Evolutionary conservation across 179 eudicot species (phyloP).

Genomic region (Nepenthes alata): DNA sequence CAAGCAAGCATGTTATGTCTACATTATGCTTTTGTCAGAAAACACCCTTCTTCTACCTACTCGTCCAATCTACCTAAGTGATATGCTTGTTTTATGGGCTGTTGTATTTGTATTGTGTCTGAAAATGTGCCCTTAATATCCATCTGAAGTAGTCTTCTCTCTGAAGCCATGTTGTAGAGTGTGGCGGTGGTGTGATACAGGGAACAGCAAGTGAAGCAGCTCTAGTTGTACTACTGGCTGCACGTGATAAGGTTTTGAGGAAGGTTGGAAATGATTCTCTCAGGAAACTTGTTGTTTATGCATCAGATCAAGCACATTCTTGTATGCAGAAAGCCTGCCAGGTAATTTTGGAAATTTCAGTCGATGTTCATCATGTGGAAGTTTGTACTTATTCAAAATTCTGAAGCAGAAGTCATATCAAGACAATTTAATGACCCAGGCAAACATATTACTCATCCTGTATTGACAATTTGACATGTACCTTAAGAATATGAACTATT

Average conservation of each 20-base stretch:
- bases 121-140: background rate
- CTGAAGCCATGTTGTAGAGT: slow-evolving; percentile 30
- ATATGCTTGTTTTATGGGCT: no score
- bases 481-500: no score
- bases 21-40: no score
- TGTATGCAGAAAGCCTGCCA: slow-evolving; percentile 78
- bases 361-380: background rate
- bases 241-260: slow-evolving; percentile 68
- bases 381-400: background rate
- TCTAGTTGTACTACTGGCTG: slow-evolving; percentile 77
- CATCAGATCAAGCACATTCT: slow-evolving; percentile 90
- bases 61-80: no score
- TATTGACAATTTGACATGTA: no score
- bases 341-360: slow-evolving; percentile 23
- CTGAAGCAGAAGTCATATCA: no score
- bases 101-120: background rate
- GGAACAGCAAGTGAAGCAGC: slow-evolving; percentile 97
- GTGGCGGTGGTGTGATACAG: slow-evolving; percentile 94
- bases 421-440: no score
- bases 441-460: no score
- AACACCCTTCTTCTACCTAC: no score
- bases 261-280: slow-evolving; percentile 55
- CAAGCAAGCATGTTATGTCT: no score
- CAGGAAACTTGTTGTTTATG: slow-evolving; percentile 68
- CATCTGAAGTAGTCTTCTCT: background rate